Evolutionary conservation across 805 yeast species (phyloP), one percentile per base, ranked within the genome.

Genomic region (Maudiozyma turicensis): DNA sequence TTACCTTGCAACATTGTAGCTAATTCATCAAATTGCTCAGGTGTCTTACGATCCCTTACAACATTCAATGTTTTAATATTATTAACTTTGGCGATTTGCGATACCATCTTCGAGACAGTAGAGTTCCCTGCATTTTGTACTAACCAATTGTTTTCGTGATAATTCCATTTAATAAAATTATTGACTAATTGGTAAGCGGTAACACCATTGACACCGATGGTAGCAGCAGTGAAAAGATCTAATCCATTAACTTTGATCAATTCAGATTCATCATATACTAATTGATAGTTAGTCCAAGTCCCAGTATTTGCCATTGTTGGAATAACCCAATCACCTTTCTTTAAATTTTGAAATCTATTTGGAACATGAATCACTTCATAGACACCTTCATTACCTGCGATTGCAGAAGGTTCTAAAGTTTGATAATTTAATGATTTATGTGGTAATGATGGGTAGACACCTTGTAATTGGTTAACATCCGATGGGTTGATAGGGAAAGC

Each of bases 51-150:
- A 60, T 87, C 86, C 66, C 99, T 81, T 46, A 93, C 84, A 43
- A 93, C 93, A 52, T 86, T 82, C 56, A 93, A 76, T 9, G 95
- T 87, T 58, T 88, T 87, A 62, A 82, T 67, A 1, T 95, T 96
- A 64, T 84, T 73, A 31, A 81, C 72, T 54, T 79, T 78, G 32
- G 86, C 96, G 48, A 93, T 78, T 67, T 93, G 99, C 45, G 88
- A 76, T 7, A 95, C 98, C 57, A 85, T 82, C 57, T 88, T 81
- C 6, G 96, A 96, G 9, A 93, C 99, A 31, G 93, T 95, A 7
- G 96, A 87, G 56, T 88, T 93, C 35, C 96, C 98, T 33, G 96
- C 99, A 60, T 91, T 93, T 69, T 93, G 98, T 53, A 93, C 81
- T 54, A 93, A 78, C 95, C 96, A 93, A 65, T 90, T 90, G 40